phyloP scores from a whole-genome alignment of 306 rosid species.

The Dalbergia cochinchinensis region DNA sequence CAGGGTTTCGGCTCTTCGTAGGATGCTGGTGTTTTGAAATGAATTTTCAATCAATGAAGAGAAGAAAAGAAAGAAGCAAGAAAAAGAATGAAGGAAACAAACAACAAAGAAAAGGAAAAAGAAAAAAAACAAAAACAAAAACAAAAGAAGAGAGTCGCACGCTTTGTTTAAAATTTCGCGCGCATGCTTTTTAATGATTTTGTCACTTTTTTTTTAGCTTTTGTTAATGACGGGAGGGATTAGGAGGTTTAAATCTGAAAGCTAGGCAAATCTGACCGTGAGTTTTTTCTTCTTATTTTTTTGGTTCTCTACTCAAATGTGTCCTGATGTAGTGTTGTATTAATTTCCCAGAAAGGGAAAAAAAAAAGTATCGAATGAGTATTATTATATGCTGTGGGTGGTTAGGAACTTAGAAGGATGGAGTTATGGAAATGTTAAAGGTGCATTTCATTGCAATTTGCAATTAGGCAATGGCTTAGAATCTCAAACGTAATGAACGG shows the following conservation, averaged over 20 bases:
- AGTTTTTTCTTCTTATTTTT: not conserved
- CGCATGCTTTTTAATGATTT: conserved; percentile 29
- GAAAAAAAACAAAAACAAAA: not conserved
- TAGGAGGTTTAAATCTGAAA: conserved; percentile 46
- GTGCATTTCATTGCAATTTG: not conserved
- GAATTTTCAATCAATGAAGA: conserved; percentile 16
- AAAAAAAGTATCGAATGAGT: conserved; percentile 5
- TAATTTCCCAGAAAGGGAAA: not conserved
- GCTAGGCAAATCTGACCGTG: conserved; percentile 50
- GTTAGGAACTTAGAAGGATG: not conserved
- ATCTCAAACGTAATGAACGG: not conserved
- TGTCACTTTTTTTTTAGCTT: conserved; percentile 16
- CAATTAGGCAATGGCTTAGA: not conserved
- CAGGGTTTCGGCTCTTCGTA: conserved; percentile 54
- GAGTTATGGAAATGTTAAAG: not conserved
- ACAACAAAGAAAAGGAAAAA: not conserved
- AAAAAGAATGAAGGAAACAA: not conserved
- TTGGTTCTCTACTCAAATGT: not conserved
- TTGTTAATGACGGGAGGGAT: conserved; percentile 44
- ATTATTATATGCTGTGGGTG: not conserved
- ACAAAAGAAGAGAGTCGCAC: conserved; percentile 5
- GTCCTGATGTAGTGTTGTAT: conserved; percentile 10
- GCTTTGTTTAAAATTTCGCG: conserved; percentile 48
- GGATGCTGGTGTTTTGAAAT: conserved; percentile 69
- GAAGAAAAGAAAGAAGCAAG: not conserved